Percentiles rank a stretch among this genome's conserved stretches.
phyloP scores from a whole-genome alignment of 495 filamentous ascomycete species.

The Cladorrhinum samala region DNA sequence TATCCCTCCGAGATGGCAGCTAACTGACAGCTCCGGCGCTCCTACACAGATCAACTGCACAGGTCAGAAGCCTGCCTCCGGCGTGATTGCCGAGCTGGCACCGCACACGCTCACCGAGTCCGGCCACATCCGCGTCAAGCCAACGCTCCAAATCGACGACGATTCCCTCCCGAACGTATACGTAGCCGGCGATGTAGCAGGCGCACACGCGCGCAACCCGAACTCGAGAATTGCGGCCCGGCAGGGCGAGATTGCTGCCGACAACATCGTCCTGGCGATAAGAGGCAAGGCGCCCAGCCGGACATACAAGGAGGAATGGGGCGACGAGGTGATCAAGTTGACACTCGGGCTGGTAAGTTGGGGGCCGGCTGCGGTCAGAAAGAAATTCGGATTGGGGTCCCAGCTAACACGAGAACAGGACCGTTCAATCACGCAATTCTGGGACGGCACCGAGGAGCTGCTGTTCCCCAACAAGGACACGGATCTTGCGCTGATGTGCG shows the following conservation, averaged over 20 bases:
- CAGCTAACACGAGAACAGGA: slow-evolving; percentile 12
- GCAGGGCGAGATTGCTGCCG: slow-evolving; percentile 24
- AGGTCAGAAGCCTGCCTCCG: slow-evolving; percentile 21
- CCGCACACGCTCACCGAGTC: slow-evolving; percentile 16
- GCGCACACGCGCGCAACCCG: slow-evolving; percentile 18
- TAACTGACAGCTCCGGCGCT: background rate
- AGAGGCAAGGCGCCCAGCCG: slow-evolving; percentile 13
- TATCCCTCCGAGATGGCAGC: background rate
- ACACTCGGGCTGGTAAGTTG: slow-evolving; percentile 23
- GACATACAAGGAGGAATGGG: slow-evolving; percentile 16
- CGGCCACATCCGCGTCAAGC: slow-evolving; percentile 26
- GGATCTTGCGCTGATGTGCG: slow-evolving; percentile 23
- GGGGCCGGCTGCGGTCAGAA: background rate
- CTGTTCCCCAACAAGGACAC: slow-evolving; percentile 17
- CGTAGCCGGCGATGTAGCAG: slow-evolving; percentile 26
- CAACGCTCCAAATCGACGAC: slow-evolving; percentile 25
- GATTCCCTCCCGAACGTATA: slow-evolving; percentile 25
- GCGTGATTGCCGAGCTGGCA: slow-evolving; percentile 15
- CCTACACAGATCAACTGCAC: slow-evolving; percentile 27
- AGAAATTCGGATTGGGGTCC: too few relatives aligned
- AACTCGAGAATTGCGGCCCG: slow-evolving; percentile 21
- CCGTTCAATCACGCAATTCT: slow-evolving; percentile 21
- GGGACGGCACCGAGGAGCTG: slow-evolving; percentile 23
- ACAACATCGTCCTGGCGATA: slow-evolving; percentile 20
- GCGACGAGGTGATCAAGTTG: slow-evolving; percentile 25